Conservation (phyloP, 352 stramenopile species). For the Pythium biforme region DNA sequence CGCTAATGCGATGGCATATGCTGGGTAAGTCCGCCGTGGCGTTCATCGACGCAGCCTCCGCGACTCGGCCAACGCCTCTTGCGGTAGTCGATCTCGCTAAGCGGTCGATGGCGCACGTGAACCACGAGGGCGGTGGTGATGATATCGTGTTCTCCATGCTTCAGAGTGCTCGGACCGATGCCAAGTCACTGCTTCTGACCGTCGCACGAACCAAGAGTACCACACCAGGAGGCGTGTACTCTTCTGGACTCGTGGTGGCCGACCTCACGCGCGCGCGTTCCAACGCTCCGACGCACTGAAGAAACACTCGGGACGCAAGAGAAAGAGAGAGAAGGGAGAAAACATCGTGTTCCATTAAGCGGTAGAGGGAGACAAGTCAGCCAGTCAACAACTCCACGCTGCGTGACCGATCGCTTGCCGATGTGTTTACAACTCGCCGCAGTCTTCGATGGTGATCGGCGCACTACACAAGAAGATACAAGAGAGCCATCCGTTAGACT, state of each 20-base stretch:
- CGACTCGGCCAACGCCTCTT: background rate
- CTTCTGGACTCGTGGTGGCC: background rate
- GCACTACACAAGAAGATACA: constrained; percentile 24
- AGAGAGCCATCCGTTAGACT: constrained; percentile 8
- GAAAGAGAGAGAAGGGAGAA: background rate
- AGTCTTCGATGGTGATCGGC: constrained; percentile 95
- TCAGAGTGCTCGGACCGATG: background rate
- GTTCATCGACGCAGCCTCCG: background rate
- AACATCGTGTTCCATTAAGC: background rate
- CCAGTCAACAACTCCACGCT: no score
- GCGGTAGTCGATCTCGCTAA: constrained; percentile 3
- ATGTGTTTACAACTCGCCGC: constrained; percentile 89
- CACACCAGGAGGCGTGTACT: no score
- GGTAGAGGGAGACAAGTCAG: background rate
- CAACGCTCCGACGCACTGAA: background rate
- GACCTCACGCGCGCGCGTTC: background rate
- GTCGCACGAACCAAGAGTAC: no score
- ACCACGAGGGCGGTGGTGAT: background rate
- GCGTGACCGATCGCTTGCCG: no score
- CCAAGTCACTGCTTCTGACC: background rate
- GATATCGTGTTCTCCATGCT: background rate
- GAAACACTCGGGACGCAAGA: no score
- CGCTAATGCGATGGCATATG: constrained; percentile 6
- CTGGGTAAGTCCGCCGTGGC: background rate
- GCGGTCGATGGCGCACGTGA: background rate